Evolutionary conservation across 2,329 filamentous ascomycete genomes (phyloP), one percentile per base, ranked within the genome.

Genomic region (Aspergillus pseudonomiae): DNA sequence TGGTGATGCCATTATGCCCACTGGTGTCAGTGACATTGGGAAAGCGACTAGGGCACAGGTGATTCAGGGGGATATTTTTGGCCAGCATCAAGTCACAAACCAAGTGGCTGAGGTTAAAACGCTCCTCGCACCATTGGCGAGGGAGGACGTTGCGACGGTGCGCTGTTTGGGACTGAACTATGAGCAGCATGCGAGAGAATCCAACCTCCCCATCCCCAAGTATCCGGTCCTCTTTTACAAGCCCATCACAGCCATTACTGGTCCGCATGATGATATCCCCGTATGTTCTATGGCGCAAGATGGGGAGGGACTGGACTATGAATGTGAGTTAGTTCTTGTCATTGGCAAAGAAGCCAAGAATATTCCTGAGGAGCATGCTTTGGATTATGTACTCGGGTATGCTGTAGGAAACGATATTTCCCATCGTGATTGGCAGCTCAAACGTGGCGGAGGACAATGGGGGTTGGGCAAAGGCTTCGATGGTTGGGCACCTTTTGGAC

Each of bases 371-470:
- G 81, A 82, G 1, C 77, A 86, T 26, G 91, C 91, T 0, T 80
- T 93, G n/a, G 80, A 89, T 59, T 89, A 91, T 71, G 89, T 94
- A 3, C 81, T 93, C 2, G 91, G 91, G 6, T 94, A 93, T 73
- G 83, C 88, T 2, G 85, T 91, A 39, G 90, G 91, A 60, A 91
- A 94, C 77, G 91, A 94, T 74, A 85, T 94, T n/a, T 92, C 89
- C 12, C 90, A 92, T 78, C 87, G 91, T 46, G 89, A 92, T 67
- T 93, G 90, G 89, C 90, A 92, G 77, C 77, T 91, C 64, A 85
- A 88, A 75, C 84, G 82, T 46, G 89, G 89, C 19, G 88, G 88
- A 19, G 85, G 88, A 1, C 90, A 92, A 77, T 92, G 89, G 89
- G 85, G 84, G 0, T 79, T 91, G 16, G 90, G 89, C 43, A 93